Base-by-base conservation (phyloP, 2,329 filamentous ascomycete species). In the Phyllosticta citrichinensis region DNA sequence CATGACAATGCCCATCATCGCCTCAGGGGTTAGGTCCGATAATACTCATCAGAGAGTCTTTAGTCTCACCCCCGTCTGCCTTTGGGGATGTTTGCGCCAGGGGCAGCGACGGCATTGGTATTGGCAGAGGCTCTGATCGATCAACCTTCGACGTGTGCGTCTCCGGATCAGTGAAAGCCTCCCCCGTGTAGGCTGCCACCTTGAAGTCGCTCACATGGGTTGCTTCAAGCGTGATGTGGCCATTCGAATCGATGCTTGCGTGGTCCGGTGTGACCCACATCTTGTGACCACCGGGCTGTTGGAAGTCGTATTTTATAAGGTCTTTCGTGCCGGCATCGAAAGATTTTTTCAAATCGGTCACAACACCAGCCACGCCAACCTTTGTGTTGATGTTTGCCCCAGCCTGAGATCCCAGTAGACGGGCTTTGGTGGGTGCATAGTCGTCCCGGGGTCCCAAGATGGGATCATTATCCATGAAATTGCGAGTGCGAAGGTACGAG, bases 401-500 rank as follows among this genome's bases (percentile, higher is more conserved):
- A 4, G 8, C n/a, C 14, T 12, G 3, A 8, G 47, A 30, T 8
- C n/a, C 65, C 60, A 88, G 69, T 20, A 87, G 77, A 64, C 85
- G 82, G 4, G 83, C 81, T 63, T 81, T 71, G 2, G 86, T 76
- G 0, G 84, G 84, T 4, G 77, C 68, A 24, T 75, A 75, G 27
- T 74, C 67, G 2, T 72, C 71, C 66, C 85, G 84, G 10, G 85
- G 85, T 3, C 85, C 85, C 65, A 81, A 80, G 30, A 80, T 69
- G 2, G 84, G 82, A 68, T 87, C 83, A 67, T 87, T 87, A 65
- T 79, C 74, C 53, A 83, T 72, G 66, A 80, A 75, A 22, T 81
- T 75, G 60, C 78, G 76, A 12, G 81, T 81, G 56, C 82, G 79
- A 2, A 82, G 73, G 68, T 88, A 87, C 14, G 81, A 81, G 5